Evolutionary conservation across 768 basidiomycete species (phyloP).

Genomic region (Panellus pusillus): DNA sequence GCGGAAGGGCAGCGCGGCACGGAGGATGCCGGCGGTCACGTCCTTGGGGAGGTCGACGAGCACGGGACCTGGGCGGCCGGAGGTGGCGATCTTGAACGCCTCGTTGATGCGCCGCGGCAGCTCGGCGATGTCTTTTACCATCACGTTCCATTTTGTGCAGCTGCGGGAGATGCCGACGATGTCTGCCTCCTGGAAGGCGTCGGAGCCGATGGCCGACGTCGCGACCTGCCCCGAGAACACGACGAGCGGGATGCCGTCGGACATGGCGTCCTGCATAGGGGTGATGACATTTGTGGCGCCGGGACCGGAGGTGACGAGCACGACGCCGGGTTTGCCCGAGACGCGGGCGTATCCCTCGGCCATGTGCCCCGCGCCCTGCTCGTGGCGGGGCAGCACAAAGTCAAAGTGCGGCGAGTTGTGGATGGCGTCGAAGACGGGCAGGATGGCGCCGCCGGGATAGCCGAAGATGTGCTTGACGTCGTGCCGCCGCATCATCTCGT

Average conservation of each 20-base stretch:
- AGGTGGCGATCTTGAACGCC: slow-evolving; percentile 98
- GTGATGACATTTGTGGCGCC: slow-evolving; percentile 98
- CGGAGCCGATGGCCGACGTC: not conserved
- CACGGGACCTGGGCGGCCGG: slow-evolving; percentile 95
- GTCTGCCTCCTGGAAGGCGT: slow-evolving; percentile 92
- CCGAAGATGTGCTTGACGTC: slow-evolving; percentile 96
- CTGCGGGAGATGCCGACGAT: slow-evolving; percentile 92
- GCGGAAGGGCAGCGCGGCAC: slow-evolving; percentile 80
- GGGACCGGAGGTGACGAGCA: slow-evolving; percentile 96
- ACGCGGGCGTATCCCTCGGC: slow-evolving; percentile 97
- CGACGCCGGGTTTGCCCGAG: slow-evolving; percentile 96
- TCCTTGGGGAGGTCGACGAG: slow-evolving; percentile 99
- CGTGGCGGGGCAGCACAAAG: slow-evolving; percentile 93
- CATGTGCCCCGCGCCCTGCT: slow-evolving; percentile 99
- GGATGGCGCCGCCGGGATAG: slow-evolving; percentile 96
- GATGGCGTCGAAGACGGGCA: slow-evolving; percentile 99
- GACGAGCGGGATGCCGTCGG: not conserved
- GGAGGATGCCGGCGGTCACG: slow-evolving; percentile 89
- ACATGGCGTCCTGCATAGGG: slow-evolving; percentile 68
- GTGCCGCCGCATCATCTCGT: slow-evolving; percentile 99
- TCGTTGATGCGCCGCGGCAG: slow-evolving; percentile 96
- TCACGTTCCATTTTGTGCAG: slow-evolving; percentile 99
- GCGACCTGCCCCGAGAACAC: not conserved
- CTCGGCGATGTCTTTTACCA: slow-evolving; percentile 97
- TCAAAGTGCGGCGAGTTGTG: slow-evolving; percentile 94